phyloP scores from a whole-genome alignment of 2,329 filamentous ascomycete genomes.

The Macrophomina tecta region DNA sequence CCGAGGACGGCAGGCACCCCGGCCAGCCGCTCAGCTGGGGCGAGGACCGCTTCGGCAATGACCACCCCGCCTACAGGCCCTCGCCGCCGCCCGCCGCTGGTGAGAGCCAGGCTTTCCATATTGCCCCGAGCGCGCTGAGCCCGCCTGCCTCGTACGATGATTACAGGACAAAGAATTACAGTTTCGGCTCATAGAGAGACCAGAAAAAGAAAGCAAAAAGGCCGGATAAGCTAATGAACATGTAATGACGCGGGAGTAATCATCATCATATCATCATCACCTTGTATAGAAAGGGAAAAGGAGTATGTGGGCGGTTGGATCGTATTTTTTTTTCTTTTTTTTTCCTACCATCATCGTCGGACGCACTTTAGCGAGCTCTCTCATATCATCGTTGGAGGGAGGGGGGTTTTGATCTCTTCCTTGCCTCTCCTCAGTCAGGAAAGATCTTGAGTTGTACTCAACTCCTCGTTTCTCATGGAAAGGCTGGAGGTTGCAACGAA shows the following conservation, averaged over 20 bases:
- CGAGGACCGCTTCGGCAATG: slow-evolving; percentile 30
- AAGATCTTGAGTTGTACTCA: not conserved
- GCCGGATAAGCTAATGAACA: slow-evolving; percentile 1
- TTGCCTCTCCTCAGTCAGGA: not conserved
- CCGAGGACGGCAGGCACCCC: slow-evolving; percentile 47
- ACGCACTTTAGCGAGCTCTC: not conserved
- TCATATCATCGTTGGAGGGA: not conserved
- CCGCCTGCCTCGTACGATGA: slow-evolving; percentile 23
- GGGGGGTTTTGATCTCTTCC: not conserved
- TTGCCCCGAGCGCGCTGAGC: slow-evolving; percentile 19
- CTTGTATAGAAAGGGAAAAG: slow-evolving; percentile 11
- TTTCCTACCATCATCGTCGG: not conserved
- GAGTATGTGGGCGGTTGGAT: not conserved
- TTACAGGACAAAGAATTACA: slow-evolving; percentile 25
- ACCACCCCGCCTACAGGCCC: slow-evolving; percentile 22
- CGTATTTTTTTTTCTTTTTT: not conserved
- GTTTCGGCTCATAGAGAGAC: slow-evolving; percentile 1
- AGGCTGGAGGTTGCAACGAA: not conserved
- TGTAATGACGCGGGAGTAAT: slow-evolving; percentile 16
- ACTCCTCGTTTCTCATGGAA: not conserved
- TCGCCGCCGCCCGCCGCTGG: not conserved
- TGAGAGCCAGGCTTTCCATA: slow-evolving; percentile 17
- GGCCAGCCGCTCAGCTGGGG: slow-evolving; percentile 49
- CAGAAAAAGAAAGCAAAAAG: not conserved
- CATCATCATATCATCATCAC: not conserved